Evolutionary conservation across 1,284 basidiomycete genomes (phyloP), one percentile per base, ranked within the genome.

Genomic region (Mycosarcoma maydis): DNA sequence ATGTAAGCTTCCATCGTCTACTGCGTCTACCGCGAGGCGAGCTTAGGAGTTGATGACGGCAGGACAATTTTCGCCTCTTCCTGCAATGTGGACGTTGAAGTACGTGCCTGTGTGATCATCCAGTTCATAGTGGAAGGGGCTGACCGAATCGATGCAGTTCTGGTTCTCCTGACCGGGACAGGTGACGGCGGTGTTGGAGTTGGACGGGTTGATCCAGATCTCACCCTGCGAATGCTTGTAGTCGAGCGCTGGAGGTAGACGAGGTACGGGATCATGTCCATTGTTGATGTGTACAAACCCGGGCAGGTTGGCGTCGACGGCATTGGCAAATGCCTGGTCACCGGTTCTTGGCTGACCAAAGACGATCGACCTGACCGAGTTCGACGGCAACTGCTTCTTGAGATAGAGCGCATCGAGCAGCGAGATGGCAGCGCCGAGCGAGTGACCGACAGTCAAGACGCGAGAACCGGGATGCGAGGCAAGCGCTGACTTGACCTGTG

Each of bases 131-230:
- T 53, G 38, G 37, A 61, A 51, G 2, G 55, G 39, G 37, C 47
- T 51, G 33, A 72, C 64, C n/a, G 60, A 46, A n/a, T 52, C 47
- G 41, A 57, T 66, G 48, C 76, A 76, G 44, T 77, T 68, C 17
- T 62, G 22, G 61, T 78, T 78, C 71, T 78, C 75, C 52, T 76
- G 68, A n/a, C 75, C 77, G n/a, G 75, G 75, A 55, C 70, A 78
- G 22, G 37, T 51, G 22, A 65, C 59, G 32, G 60, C 72, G 17
- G 56, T 48, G 32, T 64, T 68, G 38, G 47, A 46, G 56, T 74
- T 72, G 30, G 51, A 57, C 9, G 75, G 70, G 51, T 68, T 71
- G 58, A 76, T 69, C 71, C 71, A 78, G 44, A 77, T 58, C 51
- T 76, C 70, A 17, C 73, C 73, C 23, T 53, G 58, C 3, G 65